A percentile compares a stretch with the other conserved stretches of the same genome.
These are phyloP conservation scores for Ogataea salicorniae DNA, from an alignment of 805 yeast species.

Conservation along the genomic window DNA sequence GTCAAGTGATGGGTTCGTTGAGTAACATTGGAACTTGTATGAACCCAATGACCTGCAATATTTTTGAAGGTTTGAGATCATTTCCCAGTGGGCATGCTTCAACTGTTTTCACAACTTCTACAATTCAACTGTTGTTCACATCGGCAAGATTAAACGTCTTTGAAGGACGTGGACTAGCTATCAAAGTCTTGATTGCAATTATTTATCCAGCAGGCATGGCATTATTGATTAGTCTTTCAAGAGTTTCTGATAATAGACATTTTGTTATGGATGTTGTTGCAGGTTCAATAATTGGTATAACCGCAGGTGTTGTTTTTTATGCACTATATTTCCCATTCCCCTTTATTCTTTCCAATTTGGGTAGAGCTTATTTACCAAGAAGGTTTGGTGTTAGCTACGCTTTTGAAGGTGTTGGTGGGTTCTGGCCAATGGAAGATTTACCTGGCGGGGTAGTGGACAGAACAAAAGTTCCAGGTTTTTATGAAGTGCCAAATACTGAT, in stretches of 20 bases:
- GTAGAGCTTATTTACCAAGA: slow-evolving; percentile 42
- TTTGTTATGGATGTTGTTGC: slow-evolving; percentile 35
- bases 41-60: slow-evolving; percentile 27
- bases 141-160: slow-evolving; percentile 32
- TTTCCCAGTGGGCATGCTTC: slow-evolving; percentile 58
- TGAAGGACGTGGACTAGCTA: slow-evolving; percentile 32
- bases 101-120: slow-evolving; percentile 43
- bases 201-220: slow-evolving; percentile 34
- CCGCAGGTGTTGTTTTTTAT: slow-evolving; percentile 32
- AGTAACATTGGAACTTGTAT: slow-evolving; percentile 45
- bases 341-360: slow-evolving; percentile 25
- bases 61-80: slow-evolving; percentile 50
- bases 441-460: slow-evolving; percentile 27
- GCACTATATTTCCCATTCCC: slow-evolving; percentile 38
- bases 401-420: slow-evolving; percentile 30
- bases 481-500: slow-evolving; percentile 1
- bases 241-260: slow-evolving; percentile 47
- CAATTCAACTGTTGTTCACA: slow-evolving; percentile 31
- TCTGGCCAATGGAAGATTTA: slow-evolving; percentile 32
- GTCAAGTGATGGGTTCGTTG: slow-evolving; percentile 31
- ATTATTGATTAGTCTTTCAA: slow-evolving; percentile 32
- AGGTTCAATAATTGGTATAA: slow-evolving; percentile 36
- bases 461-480: slow-evolving; percentile 16
- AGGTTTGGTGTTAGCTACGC: slow-evolving; percentile 24
- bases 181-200: slow-evolving; percentile 29